Conservation (phyloP, 2,329 filamentous ascomycete species). For the Colletotrichum camelliae region DNA sequence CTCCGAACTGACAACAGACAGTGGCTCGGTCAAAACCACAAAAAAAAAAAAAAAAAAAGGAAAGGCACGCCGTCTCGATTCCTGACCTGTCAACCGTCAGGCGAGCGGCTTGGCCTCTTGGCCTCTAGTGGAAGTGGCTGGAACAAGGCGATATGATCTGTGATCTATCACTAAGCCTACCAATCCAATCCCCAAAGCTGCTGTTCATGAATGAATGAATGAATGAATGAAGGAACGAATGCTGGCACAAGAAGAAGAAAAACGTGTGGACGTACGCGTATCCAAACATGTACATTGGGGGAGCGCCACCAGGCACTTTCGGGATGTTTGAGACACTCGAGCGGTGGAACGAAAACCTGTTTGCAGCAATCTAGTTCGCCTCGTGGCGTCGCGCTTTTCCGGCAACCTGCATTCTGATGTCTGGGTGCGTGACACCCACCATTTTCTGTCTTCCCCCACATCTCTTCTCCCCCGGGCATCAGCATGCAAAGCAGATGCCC, state of each 20-base stretch:
- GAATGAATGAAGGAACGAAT: not conserved
- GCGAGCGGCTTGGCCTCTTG: not conserved
- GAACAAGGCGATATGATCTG: not conserved
- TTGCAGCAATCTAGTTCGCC: not conserved
- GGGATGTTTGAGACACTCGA: conserved; percentile 6
- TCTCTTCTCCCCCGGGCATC: not conserved
- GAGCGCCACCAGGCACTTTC: not conserved
- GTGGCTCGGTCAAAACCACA: not conserved
- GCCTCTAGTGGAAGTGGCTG: not conserved
- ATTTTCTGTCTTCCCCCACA: not conserved
- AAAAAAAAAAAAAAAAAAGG: too few species aligned
- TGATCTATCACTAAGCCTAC: not conserved
- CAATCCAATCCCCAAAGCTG: not conserved
- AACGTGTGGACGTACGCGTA: not conserved
- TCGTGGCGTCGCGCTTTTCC: conserved; percentile 15
- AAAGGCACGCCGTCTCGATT: not conserved
- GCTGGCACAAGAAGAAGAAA: not conserved
- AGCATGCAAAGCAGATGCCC: not conserved
- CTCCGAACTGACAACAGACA: not conserved
- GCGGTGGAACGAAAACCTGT: conserved; percentile 12
- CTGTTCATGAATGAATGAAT: not conserved
- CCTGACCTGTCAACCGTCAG: not conserved
- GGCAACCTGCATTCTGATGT: not conserved
- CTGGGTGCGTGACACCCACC: not conserved
- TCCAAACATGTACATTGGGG: not conserved